Base-by-base conservation (phyloP, 345 rosid genomes). In the Salix brachista region DNA sequence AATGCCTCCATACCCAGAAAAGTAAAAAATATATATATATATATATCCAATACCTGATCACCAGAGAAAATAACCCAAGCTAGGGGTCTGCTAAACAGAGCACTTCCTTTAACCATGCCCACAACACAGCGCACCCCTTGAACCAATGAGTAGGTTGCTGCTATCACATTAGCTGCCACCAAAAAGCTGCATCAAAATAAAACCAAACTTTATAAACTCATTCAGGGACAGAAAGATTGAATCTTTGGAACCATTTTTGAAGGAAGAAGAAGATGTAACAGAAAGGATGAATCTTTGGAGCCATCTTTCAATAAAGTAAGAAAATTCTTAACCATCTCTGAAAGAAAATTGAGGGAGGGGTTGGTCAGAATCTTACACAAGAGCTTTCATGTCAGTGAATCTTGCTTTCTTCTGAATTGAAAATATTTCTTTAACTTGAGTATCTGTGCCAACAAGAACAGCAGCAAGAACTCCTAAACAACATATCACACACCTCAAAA, bases 371-470 rank as follows among this genome's bases (percentile, higher is more conserved):
- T 74, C 94, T 83, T 83, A 93, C 99, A 93, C 94, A 37, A 96
- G 92, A 11, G 98, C 92, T 84, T 93, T 96, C 96, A 93, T 91
- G 86, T 93, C 99, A 9, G 96, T 91, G 80, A 83, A 93, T 78
- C 66, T 88, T 6, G 98, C 99, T 79, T 67, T 83, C 89, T 90
- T 93, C 80, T 77, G 83, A 69, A 92, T 92, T 5, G 90, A 75
- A 79, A 96, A 93, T 84, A 96, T 91, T 62, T 85, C 87, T 77
- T 78, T 90, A 76, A 89, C 91, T 78, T 96, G 91, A 50, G 91
- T 34, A 79, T 93, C 92, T 25, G 96, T 92, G 6, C 78, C 97
- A 39, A 96, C 80, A 78, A 96, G 90, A 73, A 90, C 78, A 83
- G 89, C 96, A 42, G 92, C 78, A 46, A 87, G 78, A 66, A 88